phyloP scores from a whole-genome alignment of 2,329 filamentous ascomycete species.

The Botryosphaeria dothidea region DNA sequence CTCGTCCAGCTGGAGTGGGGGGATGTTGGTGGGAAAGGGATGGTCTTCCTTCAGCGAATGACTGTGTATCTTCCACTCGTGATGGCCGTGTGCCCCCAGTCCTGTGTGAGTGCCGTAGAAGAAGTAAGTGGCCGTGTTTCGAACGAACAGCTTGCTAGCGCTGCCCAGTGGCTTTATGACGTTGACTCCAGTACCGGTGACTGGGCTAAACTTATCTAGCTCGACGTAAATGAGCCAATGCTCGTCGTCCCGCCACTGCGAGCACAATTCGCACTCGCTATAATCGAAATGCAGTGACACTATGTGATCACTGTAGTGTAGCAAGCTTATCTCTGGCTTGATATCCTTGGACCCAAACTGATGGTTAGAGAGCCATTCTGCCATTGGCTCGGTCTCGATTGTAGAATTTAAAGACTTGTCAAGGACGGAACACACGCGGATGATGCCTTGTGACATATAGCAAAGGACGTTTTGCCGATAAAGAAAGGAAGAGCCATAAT shows the following conservation, averaged over 20 bases:
- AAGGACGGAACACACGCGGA: not conserved
- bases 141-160: constrained; percentile 63
- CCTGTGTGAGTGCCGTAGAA: constrained; percentile 67
- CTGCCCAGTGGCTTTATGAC: not conserved
- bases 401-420: not conserved
- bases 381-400: not conserved
- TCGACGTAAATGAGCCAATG: constrained; percentile 4
- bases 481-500: constrained; percentile 60
- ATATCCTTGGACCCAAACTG: not conserved
- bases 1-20: constrained; percentile 55
- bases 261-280: not conserved
- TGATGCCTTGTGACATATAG: constrained; percentile 48
- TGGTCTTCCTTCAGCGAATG: constrained; percentile 24
- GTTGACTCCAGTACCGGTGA: not conserved
- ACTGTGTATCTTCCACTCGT: constrained; percentile 62
- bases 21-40: constrained; percentile 26
- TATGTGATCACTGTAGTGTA: constrained; percentile 37
- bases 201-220: constrained; percentile 25
- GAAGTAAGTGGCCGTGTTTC: constrained; percentile 62
- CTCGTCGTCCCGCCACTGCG: not conserved
- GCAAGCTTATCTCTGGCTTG: constrained; percentile 26
- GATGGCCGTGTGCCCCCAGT: constrained; percentile 54
- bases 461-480: constrained; percentile 67
- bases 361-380: not conserved
- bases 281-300: constrained; percentile 29